Base-by-base conservation (phyloP, 164 flowering plant species). In the Magnolia officinalis region DNA sequence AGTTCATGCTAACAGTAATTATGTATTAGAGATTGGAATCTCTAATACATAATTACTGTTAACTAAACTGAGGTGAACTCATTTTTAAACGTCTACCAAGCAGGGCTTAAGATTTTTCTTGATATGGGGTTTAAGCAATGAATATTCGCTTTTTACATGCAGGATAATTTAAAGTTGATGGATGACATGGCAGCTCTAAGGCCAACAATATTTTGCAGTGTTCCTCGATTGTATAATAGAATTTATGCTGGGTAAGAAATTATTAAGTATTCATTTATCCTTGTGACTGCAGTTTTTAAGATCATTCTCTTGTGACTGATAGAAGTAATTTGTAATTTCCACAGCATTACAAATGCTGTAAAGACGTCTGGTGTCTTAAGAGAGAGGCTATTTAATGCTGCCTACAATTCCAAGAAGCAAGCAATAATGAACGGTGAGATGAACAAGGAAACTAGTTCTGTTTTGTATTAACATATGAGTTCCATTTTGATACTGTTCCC, bases 161-260 rank as follows among this genome's bases (percentile, higher is more conserved):
- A 96, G 99, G 99, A 96, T 78, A 96, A 91, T 84, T 67, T 96
- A 91, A 96, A 96, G 77, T 76, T 96, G 78, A 84, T 96, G 94
- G 99, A 96, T 86, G 99, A 96, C 72, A 77, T 94, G 90, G 92
- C 89, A 72, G 91, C 87, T 74, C 81, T 96, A 52, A 88, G 99
- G 78, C 99, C 99, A 70, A 96, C 98, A 8, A 70, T 96, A 50
- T 96, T 96, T 80, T 84, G 89, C 84, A 96, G 99, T 82, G 99
- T 96, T 81, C 99, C 99, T 78, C 90, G 99, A 21, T 82, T 96
- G 50, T 94, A 88, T 81, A 96, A 96, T 81, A 89, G 96, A 87
- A 93, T 96, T 70, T 91, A 91, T 85, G 87, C 86, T 67, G 92
- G 92, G 94, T 89, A 87, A 37, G 50, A 24, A 21, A 16, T 50